Base-by-base conservation (phyloP, 2,329 filamentous ascomycete species). In the Xylaria sp. region DNA sequence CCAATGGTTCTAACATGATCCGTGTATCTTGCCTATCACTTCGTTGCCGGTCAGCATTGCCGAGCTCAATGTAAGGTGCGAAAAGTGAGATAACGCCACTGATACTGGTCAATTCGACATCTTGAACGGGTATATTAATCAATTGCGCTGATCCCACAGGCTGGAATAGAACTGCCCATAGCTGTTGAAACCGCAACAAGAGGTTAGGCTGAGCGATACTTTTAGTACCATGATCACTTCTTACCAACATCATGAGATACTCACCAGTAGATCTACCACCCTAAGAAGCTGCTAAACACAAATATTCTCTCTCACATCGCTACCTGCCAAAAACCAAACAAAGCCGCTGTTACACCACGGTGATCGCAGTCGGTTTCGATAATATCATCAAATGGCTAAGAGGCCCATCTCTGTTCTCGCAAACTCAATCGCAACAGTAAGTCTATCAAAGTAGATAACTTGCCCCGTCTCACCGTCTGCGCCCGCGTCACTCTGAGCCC, bases 101-200 rank as follows among this genome's bases (percentile, higher is more conserved):
- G 9, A 60, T 56, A 12, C 23, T 23, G 15, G 35, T 14, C 17
- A 49, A 14, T 37, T 7, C 6, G 4, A 17, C 11, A 14, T 46
- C 21, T 15, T 19, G 38, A 7, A 37, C 14, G 14, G 42, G 17
- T 4, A 37, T n/a, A 3, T 42, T 42, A 9, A 28, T 33, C 3
- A 35, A 11, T 40, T 51, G n/a, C 23, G 47, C 17, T 3, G 38
- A 4, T 8, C 19, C 31, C 4, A n/a, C 1, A 45, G 57, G 53
- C 3, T 57, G 47, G 37, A 64, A 64, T 15, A 63, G 49, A 40
- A 57, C 33, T 3, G 33, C 38, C 56, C 61, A 63, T 1, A 57
- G 31, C 33, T 60, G 61, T 7, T 57, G 40, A 19, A 60, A 63
- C 12, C 51, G 46, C 40, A 49, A 47, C 5, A 49, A 4, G 21